Evolutionary conservation across 202 grass and related monocot genomes (phyloP), one percentile per base, ranked within the genome.

Genomic region (Eragrostis tef): DNA sequence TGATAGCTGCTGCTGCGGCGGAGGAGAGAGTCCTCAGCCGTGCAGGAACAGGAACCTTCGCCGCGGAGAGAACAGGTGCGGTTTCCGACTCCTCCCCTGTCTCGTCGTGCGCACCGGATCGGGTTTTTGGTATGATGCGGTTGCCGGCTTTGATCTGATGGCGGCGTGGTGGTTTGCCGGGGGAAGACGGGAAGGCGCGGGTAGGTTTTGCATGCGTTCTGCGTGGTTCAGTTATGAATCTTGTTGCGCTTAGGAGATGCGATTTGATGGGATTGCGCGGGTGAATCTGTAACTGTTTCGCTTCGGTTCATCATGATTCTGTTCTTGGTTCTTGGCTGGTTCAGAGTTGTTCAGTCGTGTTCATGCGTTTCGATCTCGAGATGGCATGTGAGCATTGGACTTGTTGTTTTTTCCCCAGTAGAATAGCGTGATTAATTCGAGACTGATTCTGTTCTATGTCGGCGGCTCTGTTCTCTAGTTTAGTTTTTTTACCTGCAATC

Each of bases 1-100:
- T 60, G 6, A 77, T 64, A 82, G 57, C 83, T 27, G 74, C 82
- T 21, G n/a, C 77, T 16, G 50, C 4, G 24, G 59, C 6, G 54
- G 73, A 2, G 1, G 60, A 74, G 59, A 43, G 64, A 21, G 11
- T 11, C 20, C 9, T 31, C 29, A 31, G 29, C 29, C 29, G 29
- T 7, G 5, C 19, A 9, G 12, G 22, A 75, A 31, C 47, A 25
- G 22, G 58, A 47, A 62, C n/a, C 73, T 76, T 5, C 71, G 17
- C 50, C 71, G 25, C 21, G 68, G 45, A 29, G 21, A 62, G 42
- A 62, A 52, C 31, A 82, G 85, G 85, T 48, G 34, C 63, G 7
- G 41, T 81, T 79, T 31, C 67, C 25, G 0, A 1, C 19, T 57
- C 4, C 34, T 39, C 26, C 14, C 2, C 7, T 7, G 1, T 12